A percentile compares a stretch with the other conserved stretches of the same genome.
Evolutionary conservation across 1,284 basidiomycete species (phyloP).

Genomic region (Naganishia cerealis): DNA sequence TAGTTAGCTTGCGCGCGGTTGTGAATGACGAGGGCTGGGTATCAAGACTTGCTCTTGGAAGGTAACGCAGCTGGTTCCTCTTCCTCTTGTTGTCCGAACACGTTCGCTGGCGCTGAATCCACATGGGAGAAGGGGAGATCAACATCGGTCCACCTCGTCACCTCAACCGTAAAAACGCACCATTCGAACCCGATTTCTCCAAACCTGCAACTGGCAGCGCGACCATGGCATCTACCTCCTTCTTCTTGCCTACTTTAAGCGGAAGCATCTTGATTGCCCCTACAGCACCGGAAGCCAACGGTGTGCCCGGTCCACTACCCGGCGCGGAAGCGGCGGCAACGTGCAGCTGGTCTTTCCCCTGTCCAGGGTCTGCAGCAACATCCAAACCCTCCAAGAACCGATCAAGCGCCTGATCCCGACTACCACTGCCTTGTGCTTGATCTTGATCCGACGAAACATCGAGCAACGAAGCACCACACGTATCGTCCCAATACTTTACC

Average conservation of each 20-base stretch:
- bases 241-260: conserved; percentile 41
- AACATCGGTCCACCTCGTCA: not conserved
- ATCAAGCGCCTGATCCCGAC: not conserved
- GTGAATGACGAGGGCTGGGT: not conserved
- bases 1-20: not conserved
- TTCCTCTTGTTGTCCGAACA: conserved; percentile 63
- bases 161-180: not conserved
- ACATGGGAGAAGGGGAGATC: not conserved
- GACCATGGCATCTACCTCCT: conserved; percentile 44
- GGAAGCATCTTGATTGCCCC: conserved; percentile 29
- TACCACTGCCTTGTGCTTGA: not conserved
- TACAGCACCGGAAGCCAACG: not conserved
- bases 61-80: conserved; percentile 53
- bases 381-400: conserved; percentile 23
- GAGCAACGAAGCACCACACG: conserved; percentile 28
- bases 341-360: not conserved
- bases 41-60: conserved; percentile 48
- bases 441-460: not conserved
- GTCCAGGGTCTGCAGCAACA: not conserved
- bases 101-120: conserved; percentile 36
- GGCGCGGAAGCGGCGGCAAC: not conserved
- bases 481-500: conserved; percentile 81
- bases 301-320: conserved; percentile 7
- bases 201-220: conserved; percentile 36
- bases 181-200: conserved; percentile 3